These are phyloP conservation scores for Sarocladium kiliense DNA, from an alignment of 2,329 filamentous ascomycete species.

Conservation along the genomic window DNA sequence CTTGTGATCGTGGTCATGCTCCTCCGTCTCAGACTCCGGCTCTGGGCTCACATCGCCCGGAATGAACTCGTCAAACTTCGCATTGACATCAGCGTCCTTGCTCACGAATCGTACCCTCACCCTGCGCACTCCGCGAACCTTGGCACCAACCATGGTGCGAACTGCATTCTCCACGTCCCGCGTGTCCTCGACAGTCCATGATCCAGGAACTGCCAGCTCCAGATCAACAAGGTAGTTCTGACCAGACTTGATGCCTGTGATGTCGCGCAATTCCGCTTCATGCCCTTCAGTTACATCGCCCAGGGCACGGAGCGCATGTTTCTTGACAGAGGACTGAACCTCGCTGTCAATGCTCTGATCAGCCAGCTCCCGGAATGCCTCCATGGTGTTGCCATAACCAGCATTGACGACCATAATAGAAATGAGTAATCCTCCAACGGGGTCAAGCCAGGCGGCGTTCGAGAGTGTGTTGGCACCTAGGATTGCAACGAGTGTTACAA, in stretches of 20 bases:
- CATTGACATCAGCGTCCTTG: slow-evolving; percentile 51
- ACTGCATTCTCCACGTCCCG: slow-evolving; percentile 68
- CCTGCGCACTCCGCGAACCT: slow-evolving; percentile 77
- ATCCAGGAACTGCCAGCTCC: slow-evolving; percentile 72
- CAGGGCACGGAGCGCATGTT: slow-evolving; percentile 58
- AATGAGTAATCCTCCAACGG: slow-evolving; percentile 87
- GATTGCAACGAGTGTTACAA: slow-evolving; percentile 87
- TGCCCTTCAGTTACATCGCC: slow-evolving; percentile 46
- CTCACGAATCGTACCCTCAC: slow-evolving; percentile 81
- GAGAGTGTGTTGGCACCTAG: slow-evolving; percentile 81
- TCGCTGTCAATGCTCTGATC: slow-evolving; percentile 86
- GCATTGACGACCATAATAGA: slow-evolving; percentile 90
- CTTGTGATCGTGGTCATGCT: slow-evolving; percentile 26
- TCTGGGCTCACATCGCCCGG: slow-evolving; percentile 51
- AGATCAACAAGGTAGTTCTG: slow-evolving; percentile 95
- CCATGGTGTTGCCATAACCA: slow-evolving; percentile 77
- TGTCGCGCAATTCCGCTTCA: slow-evolving; percentile 65
- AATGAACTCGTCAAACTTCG: slow-evolving; percentile 75
- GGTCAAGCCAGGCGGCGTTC: slow-evolving; percentile 88
- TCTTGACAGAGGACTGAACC: slow-evolving; percentile 65
- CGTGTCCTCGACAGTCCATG: slow-evolving; percentile 70
- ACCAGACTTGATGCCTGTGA: slow-evolving; percentile 90
- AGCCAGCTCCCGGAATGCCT: slow-evolving; percentile 81
- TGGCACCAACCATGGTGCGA: slow-evolving; percentile 65
- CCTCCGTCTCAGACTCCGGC: slow-evolving; percentile 47